Percentiles rank a stretch among this genome's conserved stretches.
These are phyloP conservation scores for Hyaloscypha hepaticicola DNA, from an alignment of 495 filamentous ascomycete genomes.

Conservation along the genomic window DNA sequence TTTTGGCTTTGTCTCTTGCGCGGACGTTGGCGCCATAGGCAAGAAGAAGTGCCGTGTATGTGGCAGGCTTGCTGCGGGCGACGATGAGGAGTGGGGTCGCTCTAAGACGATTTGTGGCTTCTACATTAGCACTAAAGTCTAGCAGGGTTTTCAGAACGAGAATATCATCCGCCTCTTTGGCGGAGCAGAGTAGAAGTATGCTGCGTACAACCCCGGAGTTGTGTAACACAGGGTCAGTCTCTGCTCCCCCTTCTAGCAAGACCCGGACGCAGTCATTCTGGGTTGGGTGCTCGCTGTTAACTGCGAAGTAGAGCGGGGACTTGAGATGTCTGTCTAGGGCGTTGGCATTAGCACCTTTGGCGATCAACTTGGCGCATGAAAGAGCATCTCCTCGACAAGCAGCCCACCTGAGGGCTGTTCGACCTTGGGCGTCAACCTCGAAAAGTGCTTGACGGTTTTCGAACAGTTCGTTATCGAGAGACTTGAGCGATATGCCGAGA, in stretches of 20 bases:
- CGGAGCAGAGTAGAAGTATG: conserved; percentile 34
- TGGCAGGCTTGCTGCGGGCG: conserved; percentile 37
- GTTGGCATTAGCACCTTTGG: conserved; percentile 34
- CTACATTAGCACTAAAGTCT: conserved; percentile 34
- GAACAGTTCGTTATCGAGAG: conserved; percentile 31
- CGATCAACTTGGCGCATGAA: conserved; percentile 27
- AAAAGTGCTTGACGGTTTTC: conserved; percentile 26
- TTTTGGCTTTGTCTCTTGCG: background rate
- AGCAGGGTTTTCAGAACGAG: conserved; percentile 33
- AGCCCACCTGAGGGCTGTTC: conserved; percentile 38
- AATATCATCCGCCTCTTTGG: conserved; percentile 25
- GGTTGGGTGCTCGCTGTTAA: conserved; percentile 22
- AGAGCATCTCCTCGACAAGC: conserved; percentile 32
- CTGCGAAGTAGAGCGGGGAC: conserved; percentile 28
- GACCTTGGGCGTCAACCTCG: conserved; percentile 26
- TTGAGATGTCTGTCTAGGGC: conserved; percentile 27
- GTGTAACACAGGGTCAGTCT: conserved; percentile 22
- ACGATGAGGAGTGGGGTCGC: conserved; percentile 41
- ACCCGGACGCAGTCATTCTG: conserved; percentile 32
- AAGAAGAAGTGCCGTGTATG: conserved; percentile 40
- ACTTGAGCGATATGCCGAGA: conserved; percentile 28
- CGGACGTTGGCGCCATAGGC: conserved; percentile 45
- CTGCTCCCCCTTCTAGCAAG: conserved; percentile 37
- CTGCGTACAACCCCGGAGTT: conserved; percentile 27
- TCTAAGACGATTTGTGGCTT: conserved; percentile 31